Percentiles rank a stretch among this genome's conserved stretches.
Conservation (phyloP, 2,329 filamentous ascomycete genomes). For the Diaporthe australafricana region DNA sequence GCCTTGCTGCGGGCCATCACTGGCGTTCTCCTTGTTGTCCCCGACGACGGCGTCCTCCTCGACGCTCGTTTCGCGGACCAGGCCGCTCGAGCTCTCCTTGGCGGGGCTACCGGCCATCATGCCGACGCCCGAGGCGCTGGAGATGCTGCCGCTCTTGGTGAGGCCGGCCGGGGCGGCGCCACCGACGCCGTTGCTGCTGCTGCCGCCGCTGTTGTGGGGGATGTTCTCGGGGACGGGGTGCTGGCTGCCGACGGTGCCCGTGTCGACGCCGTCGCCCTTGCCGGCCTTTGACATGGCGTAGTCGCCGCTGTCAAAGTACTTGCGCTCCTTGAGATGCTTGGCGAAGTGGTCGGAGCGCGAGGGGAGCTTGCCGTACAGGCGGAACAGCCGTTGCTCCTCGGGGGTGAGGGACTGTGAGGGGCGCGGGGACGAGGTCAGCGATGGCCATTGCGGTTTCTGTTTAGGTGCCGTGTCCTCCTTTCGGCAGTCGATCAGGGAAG, state of each 20-base stretch:
- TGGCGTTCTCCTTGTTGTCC: constrained; percentile 40
- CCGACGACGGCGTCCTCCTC: constrained; percentile 57
- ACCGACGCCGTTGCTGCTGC: constrained; percentile 47
- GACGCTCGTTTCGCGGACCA: constrained; percentile 83
- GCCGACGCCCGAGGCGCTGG: constrained; percentile 53
- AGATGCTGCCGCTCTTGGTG: constrained; percentile 48
- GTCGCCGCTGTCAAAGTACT: constrained; percentile 97
- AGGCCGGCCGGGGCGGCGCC: constrained; percentile 28
- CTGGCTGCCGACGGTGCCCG: constrained; percentile 92
- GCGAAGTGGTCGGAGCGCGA: constrained; percentile 96
- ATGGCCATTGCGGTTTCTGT: neutral
- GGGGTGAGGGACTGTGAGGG: constrained; percentile 81
- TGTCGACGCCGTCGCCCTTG: constrained; percentile 93
- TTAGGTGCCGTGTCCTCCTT: neutral
- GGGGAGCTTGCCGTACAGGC: constrained; percentile 96
- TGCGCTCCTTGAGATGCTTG: constrained; percentile 99
- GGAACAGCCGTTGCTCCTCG: constrained; percentile 96
- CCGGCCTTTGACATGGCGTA: constrained; percentile 97
- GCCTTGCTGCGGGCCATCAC: constrained; percentile 51
- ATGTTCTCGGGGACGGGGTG: constrained; percentile 97
- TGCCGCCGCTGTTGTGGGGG: constrained; percentile 76
- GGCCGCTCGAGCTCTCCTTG: constrained; percentile 84
- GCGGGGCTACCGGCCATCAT: constrained; percentile 79
- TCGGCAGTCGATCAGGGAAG: constrained; percentile 33
- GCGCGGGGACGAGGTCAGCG: constrained; percentile 13